Evolutionary conservation across 73 alveolate species (phyloP).

Genomic region (Paramecium sexaurelia): DNA sequence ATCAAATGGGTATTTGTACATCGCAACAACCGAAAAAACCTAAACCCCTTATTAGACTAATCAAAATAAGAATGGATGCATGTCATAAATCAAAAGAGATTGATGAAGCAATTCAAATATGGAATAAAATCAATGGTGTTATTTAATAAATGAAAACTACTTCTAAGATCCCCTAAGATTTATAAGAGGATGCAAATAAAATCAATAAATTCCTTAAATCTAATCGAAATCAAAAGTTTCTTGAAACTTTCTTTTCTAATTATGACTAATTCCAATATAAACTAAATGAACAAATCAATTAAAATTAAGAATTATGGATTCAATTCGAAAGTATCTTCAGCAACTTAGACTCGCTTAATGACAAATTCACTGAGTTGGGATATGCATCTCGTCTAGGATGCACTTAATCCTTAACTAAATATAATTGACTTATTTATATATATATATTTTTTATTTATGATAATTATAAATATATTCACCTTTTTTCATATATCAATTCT

Average conservation of each 20-base stretch:
- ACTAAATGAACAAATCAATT: neutral
- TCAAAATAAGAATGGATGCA: neutral
- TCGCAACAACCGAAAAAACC: neutral
- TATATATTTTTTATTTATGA: neutral
- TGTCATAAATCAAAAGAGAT: neutral
- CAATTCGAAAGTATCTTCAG: neutral
- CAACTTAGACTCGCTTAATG: slow-evolving; percentile 1
- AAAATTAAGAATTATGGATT: neutral
- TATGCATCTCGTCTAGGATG: neutral
- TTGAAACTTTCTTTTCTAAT: neutral
- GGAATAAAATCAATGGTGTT: neutral
- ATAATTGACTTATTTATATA: neutral
- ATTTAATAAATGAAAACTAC: neutral
- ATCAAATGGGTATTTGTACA: neutral
- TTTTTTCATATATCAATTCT: too few species aligned
- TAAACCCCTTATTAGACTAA: neutral
- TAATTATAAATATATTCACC: neutral
- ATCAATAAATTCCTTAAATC: neutral
- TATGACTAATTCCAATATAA: neutral
- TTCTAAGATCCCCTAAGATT: neutral
- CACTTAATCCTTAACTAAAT: slow-evolving; percentile 15
- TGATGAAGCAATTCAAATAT: neutral
- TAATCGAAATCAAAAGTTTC: neutral
- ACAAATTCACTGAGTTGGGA: slow-evolving; percentile 20
- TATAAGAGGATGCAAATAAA: neutral